phyloP scores from a whole-genome alignment of 495 filamentous ascomycete species.

The Darksidea phi region DNA sequence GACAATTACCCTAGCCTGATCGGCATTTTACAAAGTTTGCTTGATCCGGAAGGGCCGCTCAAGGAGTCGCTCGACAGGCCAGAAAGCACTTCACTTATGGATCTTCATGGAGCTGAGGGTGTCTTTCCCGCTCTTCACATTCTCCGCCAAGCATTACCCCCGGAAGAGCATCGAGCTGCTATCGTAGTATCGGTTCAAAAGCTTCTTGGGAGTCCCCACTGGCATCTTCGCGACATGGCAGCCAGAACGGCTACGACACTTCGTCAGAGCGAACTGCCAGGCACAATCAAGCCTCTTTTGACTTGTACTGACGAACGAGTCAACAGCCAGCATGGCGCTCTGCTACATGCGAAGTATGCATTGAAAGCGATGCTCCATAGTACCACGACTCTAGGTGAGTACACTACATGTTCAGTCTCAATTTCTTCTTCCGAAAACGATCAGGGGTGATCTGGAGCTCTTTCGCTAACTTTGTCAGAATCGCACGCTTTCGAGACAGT shows the following conservation, averaged over 20 bases:
- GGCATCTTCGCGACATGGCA: constrained; percentile 89
- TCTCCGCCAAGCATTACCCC: constrained; percentile 62
- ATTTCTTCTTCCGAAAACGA: not conserved
- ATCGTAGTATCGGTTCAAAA: constrained; percentile 52
- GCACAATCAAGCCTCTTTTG: not conserved
- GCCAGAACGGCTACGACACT: constrained; percentile 63
- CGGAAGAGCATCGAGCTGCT: constrained; percentile 45
- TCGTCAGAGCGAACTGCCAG: constrained; percentile 39
- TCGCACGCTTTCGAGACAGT: not conserved
- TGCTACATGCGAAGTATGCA: constrained; percentile 54
- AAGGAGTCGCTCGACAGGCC: not conserved
- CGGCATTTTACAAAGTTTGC: constrained; percentile 63
- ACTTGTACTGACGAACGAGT: constrained; percentile 41
- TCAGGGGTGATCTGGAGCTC: too few relatives aligned
- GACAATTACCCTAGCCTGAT: constrained; percentile 71
- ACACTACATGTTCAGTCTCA: too few relatives aligned
- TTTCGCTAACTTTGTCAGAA: not conserved
- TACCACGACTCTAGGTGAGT: too few relatives aligned
- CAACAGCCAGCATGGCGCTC: constrained; percentile 64
- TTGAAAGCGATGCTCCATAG: constrained; percentile 27
- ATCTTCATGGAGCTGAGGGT: constrained; percentile 53
- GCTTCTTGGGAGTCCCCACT: constrained; percentile 70
- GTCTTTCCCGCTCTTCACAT: constrained; percentile 89
- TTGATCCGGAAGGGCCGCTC: constrained; percentile 46
- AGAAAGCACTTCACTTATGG: constrained; percentile 5